Conservation (phyloP, 2,329 filamentous ascomycete species). For the Calonectria pseudoturangicola region DNA sequence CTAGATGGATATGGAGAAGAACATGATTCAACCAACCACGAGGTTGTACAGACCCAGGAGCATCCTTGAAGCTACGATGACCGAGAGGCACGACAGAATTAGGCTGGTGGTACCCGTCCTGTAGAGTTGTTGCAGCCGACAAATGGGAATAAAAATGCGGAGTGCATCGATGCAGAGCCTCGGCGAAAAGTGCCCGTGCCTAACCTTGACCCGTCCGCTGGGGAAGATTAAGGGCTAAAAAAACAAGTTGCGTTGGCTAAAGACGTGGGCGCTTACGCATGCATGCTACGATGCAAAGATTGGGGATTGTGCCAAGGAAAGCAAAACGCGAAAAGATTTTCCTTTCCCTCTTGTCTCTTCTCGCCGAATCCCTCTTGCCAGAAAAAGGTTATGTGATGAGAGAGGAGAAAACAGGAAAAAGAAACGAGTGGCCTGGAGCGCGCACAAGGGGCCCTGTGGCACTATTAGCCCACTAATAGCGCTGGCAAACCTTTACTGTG, state of each 20-base stretch:
- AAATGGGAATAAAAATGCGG: slow-evolving; percentile 28
- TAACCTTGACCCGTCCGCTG: slow-evolving; percentile 7
- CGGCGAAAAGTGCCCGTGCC: slow-evolving; percentile 32
- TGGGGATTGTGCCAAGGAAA: slow-evolving; percentile 19
- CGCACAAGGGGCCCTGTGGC: slow-evolving; percentile 32
- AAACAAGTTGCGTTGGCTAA: slow-evolving; percentile 12
- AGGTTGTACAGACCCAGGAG: slow-evolving; percentile 36
- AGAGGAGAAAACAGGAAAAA: slow-evolving; percentile 36
- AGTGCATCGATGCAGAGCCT: slow-evolving; percentile 25
- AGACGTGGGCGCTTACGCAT: slow-evolving; percentile 19
- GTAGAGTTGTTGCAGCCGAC: slow-evolving; percentile 26
- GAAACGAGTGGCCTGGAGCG: slow-evolving; percentile 25
- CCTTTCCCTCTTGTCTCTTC: slow-evolving; percentile 10
- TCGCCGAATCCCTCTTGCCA: slow-evolving; percentile 15
- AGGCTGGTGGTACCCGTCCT: slow-evolving; percentile 24
- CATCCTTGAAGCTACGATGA: slow-evolving; percentile 31
- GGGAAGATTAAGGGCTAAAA: not conserved
- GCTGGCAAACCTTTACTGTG: slow-evolving; percentile 26
- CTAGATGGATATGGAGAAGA: slow-evolving; percentile 29
- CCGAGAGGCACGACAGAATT: slow-evolving; percentile 28
- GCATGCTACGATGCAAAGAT: slow-evolving; percentile 18
- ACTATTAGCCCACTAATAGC: slow-evolving; percentile 32
- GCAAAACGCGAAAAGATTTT: slow-evolving; percentile 8
- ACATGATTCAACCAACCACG: slow-evolving; percentile 34
- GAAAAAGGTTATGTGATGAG: slow-evolving; percentile 32